phyloP scores from a whole-genome alignment of 805 yeast species.

The Sungouiella blattae region DNA sequence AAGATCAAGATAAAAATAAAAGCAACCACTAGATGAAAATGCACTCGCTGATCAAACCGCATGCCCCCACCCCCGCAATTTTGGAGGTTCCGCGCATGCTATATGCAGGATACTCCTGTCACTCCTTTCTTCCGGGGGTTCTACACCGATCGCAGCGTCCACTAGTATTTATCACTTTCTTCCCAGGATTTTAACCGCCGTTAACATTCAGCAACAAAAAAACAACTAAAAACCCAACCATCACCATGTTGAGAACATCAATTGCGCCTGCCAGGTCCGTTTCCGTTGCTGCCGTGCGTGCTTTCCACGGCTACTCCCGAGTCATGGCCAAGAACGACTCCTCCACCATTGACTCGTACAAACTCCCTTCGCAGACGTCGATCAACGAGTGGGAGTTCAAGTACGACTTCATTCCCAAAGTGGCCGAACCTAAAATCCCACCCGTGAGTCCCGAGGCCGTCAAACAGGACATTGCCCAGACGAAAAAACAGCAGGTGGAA shows the following conservation, averaged over 20 bases:
- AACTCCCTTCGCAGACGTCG: constrained; percentile 45
- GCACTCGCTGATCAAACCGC: too few species aligned
- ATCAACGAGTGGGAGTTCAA: constrained; percentile 49
- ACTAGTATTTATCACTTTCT: background rate
- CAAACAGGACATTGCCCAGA: constrained; percentile 45
- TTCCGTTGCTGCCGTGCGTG: too few species aligned
- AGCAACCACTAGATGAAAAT: too few species aligned
- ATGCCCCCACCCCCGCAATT: background rate
- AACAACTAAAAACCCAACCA: too few species aligned
- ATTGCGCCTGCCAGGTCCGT: background rate
- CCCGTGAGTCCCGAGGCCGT: constrained; percentile 47
- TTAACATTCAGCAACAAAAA: too few species aligned
- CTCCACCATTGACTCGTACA: constrained; percentile 57
- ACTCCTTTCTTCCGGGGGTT: too few species aligned
- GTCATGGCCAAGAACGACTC: constrained; percentile 50
- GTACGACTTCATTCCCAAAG: constrained; percentile 43
- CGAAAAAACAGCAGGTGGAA: constrained; percentile 35
- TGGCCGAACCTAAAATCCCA: constrained; percentile 39
- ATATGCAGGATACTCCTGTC: background rate
- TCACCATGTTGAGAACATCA: background rate
- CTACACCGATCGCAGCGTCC: background rate
- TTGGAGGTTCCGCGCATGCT: background rate
- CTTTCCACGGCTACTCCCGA: constrained; percentile 1
- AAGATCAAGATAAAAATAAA: too few species aligned
- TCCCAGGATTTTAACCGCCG: too few species aligned